Evolutionary conservation across 257 asterid genomes (phyloP), one percentile per base, ranked within the genome.

Genomic region (Primulina eburnea): DNA sequence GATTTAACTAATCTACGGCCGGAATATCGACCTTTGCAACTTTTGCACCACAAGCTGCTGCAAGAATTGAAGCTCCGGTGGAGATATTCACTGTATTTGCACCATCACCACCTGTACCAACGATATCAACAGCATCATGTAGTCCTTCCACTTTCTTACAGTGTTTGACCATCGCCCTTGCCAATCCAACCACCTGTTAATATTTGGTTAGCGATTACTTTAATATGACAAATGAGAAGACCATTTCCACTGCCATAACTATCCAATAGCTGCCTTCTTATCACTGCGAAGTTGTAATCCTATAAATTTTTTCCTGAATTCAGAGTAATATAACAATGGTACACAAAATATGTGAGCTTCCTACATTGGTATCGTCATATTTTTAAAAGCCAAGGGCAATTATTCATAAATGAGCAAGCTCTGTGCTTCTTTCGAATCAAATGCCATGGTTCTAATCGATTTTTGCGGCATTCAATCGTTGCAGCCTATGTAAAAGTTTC

Each of bases 91-190:
- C 97, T 0, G 96, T 93, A 75, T 90, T 93, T n/a, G 96, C 99
- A 52, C 96, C 99, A 82, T 93, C 99, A 18, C 99, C 99, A 53
- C 99, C 99, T 2, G 99, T 90, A 62, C 97, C 99, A 65, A 93
- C 99, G 76, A 93, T 93, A 76, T 93, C 97, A 50, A 93, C 99
- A 0, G 90, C 89, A 68, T 82, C 90, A 63, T 61, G 68, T 62
- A 93, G 76, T 16, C 99, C 99, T 77, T 89, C 94, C 11, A 93
- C 97, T 79, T 77, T 82, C 70, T 63, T 74, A 70, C 91, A 79
- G 69, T 80, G 92, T 71, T 90, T 90, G 61, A 93, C 69, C 97
- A 93, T 87, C 33, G 96, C 95, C 80, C 89, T 90, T 12, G 99
- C 97, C 73, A 93, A 85, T 73, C 99, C 97, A 74, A 93, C 97